Conservation (phyloP, 352 stramenopile genomes). For the Phytophthora pluvialis region DNA sequence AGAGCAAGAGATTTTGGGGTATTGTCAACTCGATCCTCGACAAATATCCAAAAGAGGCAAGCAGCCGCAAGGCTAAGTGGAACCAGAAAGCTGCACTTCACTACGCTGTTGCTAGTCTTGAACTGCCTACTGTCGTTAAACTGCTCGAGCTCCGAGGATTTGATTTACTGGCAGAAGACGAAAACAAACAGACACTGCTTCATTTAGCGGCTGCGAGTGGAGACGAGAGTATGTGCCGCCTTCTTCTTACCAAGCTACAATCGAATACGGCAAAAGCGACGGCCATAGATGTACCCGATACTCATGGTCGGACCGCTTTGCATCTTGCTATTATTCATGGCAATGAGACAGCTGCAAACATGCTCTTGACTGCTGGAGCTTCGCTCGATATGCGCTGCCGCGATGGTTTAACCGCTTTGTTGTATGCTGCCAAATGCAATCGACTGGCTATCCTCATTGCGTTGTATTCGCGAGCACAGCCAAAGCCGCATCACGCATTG, state of each 20-base stretch:
- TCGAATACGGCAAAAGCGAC: slow-evolving; percentile 26
- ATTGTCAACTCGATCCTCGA: slow-evolving; percentile 45
- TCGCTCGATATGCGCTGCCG: slow-evolving; percentile 42
- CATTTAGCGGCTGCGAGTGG: slow-evolving; percentile 54
- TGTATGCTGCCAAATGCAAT: slow-evolving; percentile 63
- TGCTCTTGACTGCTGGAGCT: slow-evolving; percentile 47
- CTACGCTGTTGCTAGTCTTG: slow-evolving; percentile 50
- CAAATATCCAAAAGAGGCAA: slow-evolving; percentile 36
- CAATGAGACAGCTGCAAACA: slow-evolving; percentile 45
- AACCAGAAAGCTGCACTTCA: slow-evolving; percentile 51
- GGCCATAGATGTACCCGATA: slow-evolving; percentile 43
- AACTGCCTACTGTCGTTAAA: slow-evolving; percentile 42
- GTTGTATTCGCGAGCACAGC: slow-evolving; percentile 33
- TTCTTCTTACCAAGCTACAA: slow-evolving; percentile 41
- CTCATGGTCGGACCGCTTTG: slow-evolving; percentile 46
- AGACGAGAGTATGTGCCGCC: slow-evolving; percentile 45
- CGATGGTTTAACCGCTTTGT: slow-evolving; percentile 47
- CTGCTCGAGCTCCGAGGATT: slow-evolving; percentile 47
- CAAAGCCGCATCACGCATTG: slow-evolving; percentile 31
- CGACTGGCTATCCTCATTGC: slow-evolving; percentile 55
- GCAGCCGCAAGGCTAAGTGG: slow-evolving; percentile 45
- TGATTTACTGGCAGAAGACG: slow-evolving; percentile 53
- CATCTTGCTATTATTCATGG: slow-evolving; percentile 58
- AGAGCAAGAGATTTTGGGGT: slow-evolving; percentile 54
- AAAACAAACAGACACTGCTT: slow-evolving; percentile 52